Evolutionary conservation across 176 grass and related monocot genomes (phyloP), one percentile per base, ranked within the genome.

Genomic region (Musa acuminata): DNA sequence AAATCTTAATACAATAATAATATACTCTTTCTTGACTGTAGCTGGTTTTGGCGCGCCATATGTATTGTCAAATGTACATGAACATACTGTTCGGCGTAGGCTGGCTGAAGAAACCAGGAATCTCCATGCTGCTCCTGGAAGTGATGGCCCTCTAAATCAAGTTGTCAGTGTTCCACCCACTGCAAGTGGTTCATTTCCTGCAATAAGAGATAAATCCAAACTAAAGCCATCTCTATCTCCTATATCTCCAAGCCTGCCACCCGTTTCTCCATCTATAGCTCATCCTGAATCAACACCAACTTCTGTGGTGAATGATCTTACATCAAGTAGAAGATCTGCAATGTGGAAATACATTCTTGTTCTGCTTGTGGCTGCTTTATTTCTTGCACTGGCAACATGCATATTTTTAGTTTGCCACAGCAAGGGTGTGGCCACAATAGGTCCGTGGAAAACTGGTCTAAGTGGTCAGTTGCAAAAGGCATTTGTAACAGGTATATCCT

Each of bases 401-500:
- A 62, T 94, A 43, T 12, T 91, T 84, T 77, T 87, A 19, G 78
- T 91, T 52, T 87, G 78, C 53, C 83, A 69, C 83, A 81, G 70
- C 53, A 94, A 94, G 69, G 78, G 84, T 24, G 84, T 67, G 58
- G 57, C 78, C 67, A 80, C 90, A 71, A 91, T 99, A 82, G 88
- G 85, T 71, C 88, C 95, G 80, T 99, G 91, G 91, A 99, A 80
- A 67, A 94, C 91, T 79, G 95, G 95, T 72, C 77, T 99, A 82
- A 99, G 95, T 86, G 95, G 95, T 49, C 95, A 99, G 80, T 80
- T 99, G 43, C 95, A 99, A 64, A 99, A 91, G 82, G 95, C 91
- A 82, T 99, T 99, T 89, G 88, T 99, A 66, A 99, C 95, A 79
- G 95, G 95, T 99, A 82, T 51, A 54, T 43, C 17, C 49, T 77